A percentile compares a stretch with the other conserved stretches of the same genome.
Conservation (phyloP, 768 basidiomycete genomes). For the Pilatotrama ljubarskyi region DNA sequence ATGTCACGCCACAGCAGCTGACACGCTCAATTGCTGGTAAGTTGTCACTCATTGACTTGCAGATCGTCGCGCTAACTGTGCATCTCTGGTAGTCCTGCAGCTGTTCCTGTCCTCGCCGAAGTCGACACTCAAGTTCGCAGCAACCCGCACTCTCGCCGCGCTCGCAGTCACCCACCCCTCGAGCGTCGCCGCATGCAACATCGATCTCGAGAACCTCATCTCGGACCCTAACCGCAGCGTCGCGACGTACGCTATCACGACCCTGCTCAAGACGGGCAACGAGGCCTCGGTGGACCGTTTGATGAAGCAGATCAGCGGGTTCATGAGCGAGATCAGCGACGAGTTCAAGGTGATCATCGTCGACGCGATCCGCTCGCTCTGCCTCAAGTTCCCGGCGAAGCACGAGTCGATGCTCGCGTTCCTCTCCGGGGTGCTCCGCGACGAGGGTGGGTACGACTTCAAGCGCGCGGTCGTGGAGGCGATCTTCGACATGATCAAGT, state of each 20-base stretch:
- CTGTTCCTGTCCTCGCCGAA: slow-evolving; percentile 96
- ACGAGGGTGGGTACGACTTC: slow-evolving; percentile 99
- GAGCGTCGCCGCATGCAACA: slow-evolving; percentile 89
- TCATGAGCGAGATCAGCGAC: slow-evolving; percentile 99
- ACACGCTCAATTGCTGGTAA: slow-evolving; percentile 86
- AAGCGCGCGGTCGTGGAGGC: slow-evolving; percentile 99
- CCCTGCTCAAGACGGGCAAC: slow-evolving; percentile 98
- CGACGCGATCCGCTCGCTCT: slow-evolving; percentile 95
- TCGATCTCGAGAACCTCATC: slow-evolving; percentile 96
- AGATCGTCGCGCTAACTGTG: neutral
- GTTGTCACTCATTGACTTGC: slow-evolving; percentile 25
- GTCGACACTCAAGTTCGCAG: slow-evolving; percentile 93
- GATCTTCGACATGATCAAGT: slow-evolving; percentile 99
- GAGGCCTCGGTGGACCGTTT: slow-evolving; percentile 98
- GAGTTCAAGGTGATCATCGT: slow-evolving; percentile 99
- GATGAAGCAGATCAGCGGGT: slow-evolving; percentile 98
- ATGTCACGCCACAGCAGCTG: slow-evolving; percentile 73
- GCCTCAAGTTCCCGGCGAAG: slow-evolving; percentile 98
- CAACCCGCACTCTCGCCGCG: slow-evolving; percentile 89
- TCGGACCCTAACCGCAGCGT: slow-evolving; percentile 94
- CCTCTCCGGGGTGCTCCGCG: slow-evolving; percentile 93
- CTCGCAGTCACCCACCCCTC: slow-evolving; percentile 85
- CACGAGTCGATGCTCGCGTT: slow-evolving; percentile 97
- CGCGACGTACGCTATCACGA: slow-evolving; percentile 98
- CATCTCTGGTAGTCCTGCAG: slow-evolving; percentile 74